A percentile compares a stretch with the other conserved stretches of the same genome.
Evolutionary conservation across 2,329 filamentous ascomycete species (phyloP).

Genomic region (Aspergillus hiratsukae): DNA sequence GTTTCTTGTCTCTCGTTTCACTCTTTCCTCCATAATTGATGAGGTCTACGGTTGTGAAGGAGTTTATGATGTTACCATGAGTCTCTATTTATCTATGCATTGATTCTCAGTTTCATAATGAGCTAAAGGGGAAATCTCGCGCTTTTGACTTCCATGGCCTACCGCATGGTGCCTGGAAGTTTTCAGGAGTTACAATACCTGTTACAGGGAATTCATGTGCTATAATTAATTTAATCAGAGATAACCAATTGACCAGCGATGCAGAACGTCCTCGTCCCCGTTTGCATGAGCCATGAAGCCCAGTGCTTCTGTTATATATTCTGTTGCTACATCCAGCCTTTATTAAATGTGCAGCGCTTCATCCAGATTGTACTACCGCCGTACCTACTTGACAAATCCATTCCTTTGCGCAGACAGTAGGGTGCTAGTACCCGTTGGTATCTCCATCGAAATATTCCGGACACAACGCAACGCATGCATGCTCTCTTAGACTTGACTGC

Average conservation of each 20-base stretch:
- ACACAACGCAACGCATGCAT: not conserved
- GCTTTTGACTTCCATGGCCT: not conserved
- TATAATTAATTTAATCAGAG: not conserved
- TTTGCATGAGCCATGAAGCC: not conserved
- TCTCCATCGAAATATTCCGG: not conserved
- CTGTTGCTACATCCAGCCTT: not conserved
- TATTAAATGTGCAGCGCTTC: not conserved
- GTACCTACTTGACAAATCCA: too few relatives aligned
- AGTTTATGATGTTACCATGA: conserved; percentile 11
- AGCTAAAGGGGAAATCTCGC: not conserved
- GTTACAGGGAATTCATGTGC: not conserved
- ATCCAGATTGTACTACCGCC: not conserved
- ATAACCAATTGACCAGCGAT: not conserved
- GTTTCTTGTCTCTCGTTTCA: conserved; percentile 2
- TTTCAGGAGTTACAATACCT: not conserved
- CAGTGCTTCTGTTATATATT: not conserved
- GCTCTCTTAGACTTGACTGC: not conserved
- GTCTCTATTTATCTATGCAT: conserved; percentile 7
- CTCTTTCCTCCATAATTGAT: not conserved
- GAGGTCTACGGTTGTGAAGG: conserved; percentile 1
- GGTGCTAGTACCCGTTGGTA: not conserved
- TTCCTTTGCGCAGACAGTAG: too few relatives aligned
- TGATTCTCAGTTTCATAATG: conserved; percentile 7
- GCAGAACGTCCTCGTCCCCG: not conserved
- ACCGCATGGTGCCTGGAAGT: not conserved